Evolutionary conservation across 2,329 filamentous ascomycete species (phyloP), one percentile per base, ranked within the genome.

Genomic region (Pochonia chlamydosporia): DNA sequence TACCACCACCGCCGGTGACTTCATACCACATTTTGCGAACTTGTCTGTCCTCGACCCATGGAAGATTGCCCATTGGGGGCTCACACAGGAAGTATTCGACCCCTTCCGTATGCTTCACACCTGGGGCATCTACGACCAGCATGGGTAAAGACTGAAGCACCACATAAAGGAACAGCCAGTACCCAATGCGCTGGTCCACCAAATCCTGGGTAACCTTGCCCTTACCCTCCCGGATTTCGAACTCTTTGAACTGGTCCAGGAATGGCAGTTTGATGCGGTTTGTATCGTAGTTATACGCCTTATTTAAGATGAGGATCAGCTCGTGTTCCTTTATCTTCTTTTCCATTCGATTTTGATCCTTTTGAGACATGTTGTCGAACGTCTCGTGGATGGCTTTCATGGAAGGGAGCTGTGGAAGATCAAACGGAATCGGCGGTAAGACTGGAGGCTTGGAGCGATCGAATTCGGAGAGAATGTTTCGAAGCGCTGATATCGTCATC

Each of bases 381-480:
- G 82, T 85, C 35, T 80, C 75, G 47, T 84, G 75, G 16, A 89
- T 75, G 1, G 80, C 72, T 26, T 76, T 74, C 57, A 95, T 76
- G 1, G 76, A 78, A 1, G 92, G 92, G 21, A 95, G 67, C 54
- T 84, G 78, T 3, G 93, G 92, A 4, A 89, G 74, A 61, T 97
- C 92, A 59, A 92, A 97, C 0, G 93, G 92, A 47, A 97, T 82
- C 0, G 92, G 89, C 1, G 93, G 93, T 49, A 92, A 80, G 1
- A 97, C 90, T 0, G 93, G 93, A 1, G 92, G 89, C 13, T 85
- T 88, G 8, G 87, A 92, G 50, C 86, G 82, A 62, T 99, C 93
- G 59, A 90, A 96, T 66, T 97, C 92, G 55, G 80, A 84, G 53
- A 96, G 75, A 11, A 96, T 79, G 52, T 83, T 84, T 46, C 92